Evolutionary conservation across 2,329 filamentous ascomycete species (phyloP).

Genomic region (Colletotrichum sansevieriae): DNA sequence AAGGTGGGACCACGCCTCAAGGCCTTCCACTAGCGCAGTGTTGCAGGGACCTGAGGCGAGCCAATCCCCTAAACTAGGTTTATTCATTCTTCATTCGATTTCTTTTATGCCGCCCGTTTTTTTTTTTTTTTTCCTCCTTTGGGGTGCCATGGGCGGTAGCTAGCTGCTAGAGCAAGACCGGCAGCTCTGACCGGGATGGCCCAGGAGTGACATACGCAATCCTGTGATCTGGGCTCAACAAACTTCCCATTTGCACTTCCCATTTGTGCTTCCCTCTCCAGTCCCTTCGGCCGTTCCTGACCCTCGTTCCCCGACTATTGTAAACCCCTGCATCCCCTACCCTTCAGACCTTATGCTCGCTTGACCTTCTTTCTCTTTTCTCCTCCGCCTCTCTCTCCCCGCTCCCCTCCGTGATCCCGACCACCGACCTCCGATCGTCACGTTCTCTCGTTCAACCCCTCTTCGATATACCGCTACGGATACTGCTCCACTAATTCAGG

Average conservation of each 20-base stretch:
- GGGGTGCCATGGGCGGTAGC: too few species aligned
- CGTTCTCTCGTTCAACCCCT: conserved; percentile 1
- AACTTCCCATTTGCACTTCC: conserved; percentile 16
- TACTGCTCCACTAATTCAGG: conserved; percentile 27
- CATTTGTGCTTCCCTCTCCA: conserved; percentile 4
- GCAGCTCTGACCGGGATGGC: conserved; percentile 29
- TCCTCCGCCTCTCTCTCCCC: neutral
- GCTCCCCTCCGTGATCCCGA: conserved; percentile 15
- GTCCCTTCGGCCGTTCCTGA: neutral
- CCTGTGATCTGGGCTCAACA: conserved; percentile 37
- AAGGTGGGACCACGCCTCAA: conserved; percentile 19
- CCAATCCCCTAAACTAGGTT: conserved; percentile 33
- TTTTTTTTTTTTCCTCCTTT: neutral
- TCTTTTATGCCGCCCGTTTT: neutral
- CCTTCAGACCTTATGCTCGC: conserved; percentile 23
- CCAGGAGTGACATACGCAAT: conserved; percentile 41
- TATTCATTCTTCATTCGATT: conserved; percentile 10
- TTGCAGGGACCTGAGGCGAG: conserved; percentile 33
- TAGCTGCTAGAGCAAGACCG: too few species aligned
- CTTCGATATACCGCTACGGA: conserved; percentile 7
- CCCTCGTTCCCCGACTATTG: conserved; percentile 15
- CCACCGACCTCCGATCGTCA: conserved; percentile 24
- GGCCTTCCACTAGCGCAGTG: conserved; percentile 30
- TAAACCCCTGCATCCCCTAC: conserved; percentile 3
- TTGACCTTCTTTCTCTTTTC: conserved; percentile 17